Conservation (phyloP, 2,329 filamentous ascomycete genomes). For the Orbilia blumenaviensis region DNA sequence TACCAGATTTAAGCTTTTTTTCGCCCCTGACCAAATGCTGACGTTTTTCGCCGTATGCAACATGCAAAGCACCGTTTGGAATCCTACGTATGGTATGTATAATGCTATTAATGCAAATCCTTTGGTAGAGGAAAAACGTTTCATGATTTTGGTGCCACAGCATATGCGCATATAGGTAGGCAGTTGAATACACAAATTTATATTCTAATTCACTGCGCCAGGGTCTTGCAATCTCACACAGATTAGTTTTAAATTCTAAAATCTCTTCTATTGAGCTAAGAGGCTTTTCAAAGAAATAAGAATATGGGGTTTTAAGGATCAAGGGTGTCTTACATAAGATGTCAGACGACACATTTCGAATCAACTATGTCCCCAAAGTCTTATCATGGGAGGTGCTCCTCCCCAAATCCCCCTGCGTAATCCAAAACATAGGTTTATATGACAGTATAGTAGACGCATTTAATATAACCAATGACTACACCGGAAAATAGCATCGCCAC, state of each 20-base stretch:
- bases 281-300: too few relatives aligned
- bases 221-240: too few relatives aligned
- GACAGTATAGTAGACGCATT: not conserved
- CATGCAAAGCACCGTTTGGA: not conserved
- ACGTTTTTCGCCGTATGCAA: conserved; percentile 9
- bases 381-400: not conserved
- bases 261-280: too few relatives aligned
- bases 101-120: not conserved
- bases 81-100: not conserved
- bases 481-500: not conserved
- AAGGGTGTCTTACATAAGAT: conserved; percentile 43
- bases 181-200: too few relatives aligned
- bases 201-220: too few relatives aligned
- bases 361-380: not conserved
- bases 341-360: conserved; percentile 4
- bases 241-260: too few relatives aligned
- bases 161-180: too few relatives aligned
- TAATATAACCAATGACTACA: too few relatives aligned
- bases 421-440: not conserved
- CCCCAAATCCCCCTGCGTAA: not conserved
- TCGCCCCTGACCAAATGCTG: not conserved
- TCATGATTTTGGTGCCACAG: not conserved
- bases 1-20: conserved; percentile 18
- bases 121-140: not conserved
- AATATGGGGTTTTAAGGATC: not conserved